Base-by-base conservation (phyloP, 2,329 filamentous ascomycete genomes). In the Sclerotinia subarctica region DNA sequence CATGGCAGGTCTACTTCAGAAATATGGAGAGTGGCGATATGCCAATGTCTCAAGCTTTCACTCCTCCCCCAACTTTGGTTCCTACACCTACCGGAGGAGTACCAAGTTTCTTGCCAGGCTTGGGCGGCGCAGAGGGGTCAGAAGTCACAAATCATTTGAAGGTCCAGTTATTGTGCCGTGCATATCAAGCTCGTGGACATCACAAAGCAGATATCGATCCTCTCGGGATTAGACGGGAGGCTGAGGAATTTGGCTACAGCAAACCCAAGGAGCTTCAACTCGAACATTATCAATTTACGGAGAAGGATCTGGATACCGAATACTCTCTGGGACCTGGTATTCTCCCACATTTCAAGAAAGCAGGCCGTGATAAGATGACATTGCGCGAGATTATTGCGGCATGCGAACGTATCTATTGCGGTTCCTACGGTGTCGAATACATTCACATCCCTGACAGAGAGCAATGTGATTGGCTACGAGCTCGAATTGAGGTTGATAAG, bases 11-110 rank as follows among this genome's bases (percentile, higher is more conserved):
- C 78, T 99, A 99, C 86, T 99, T 99, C 87, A 92, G 90, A 83
- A 99, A 99, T 83, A 97, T 99, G 91, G 95, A 99, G 84, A 91
- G 88, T 73, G 95, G 95, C 79, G 92, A 95, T 77, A 98, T 99
- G 93, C 94, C 94, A 78, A 93, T 96, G 78, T 95, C 94, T 72
- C 92, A 96, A 82, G 95, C 95, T 74, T 99, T 99, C 84, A 93
- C 93, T 73, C 94, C 95, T 73, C 95, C 95, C 58, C 95, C 95
- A 21, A 97, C 91, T 74, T 88, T 99, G 74, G 90, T 98, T 64
- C 92, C 94, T 67, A 87, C 88, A 73, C 90, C 93, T 64, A 88
- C 90, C 56, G 92, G 92, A 71, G 91, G 91, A 74, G 88, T 95
- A 57, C 89, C 91, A 68, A 86, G 86, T 71, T 85, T 91, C 72